phyloP scores from a whole-genome alignment of 768 basidiomycete species.

The Lyophyllum decastes region DNA sequence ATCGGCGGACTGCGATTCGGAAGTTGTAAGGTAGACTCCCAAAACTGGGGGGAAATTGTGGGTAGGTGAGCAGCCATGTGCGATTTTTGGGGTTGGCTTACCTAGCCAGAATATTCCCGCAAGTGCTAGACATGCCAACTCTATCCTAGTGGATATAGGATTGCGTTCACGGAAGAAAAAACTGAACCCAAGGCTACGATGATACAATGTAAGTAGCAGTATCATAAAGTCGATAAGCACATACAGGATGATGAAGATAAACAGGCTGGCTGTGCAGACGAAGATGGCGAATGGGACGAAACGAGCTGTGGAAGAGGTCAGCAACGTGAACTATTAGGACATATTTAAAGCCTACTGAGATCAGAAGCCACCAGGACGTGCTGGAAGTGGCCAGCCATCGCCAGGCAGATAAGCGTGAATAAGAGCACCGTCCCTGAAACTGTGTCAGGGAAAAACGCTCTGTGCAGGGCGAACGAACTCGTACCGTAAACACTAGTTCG shows the following conservation, averaged over 20 bases:
- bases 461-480: conserved; percentile 19
- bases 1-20: conserved; percentile 77
- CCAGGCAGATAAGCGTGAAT: conserved; percentile 79
- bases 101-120: conserved; percentile 80
- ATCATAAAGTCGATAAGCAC: conserved; percentile 23
- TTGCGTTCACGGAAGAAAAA: conserved; percentile 65
- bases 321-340: conserved; percentile 1
- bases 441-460: conserved; percentile 6
- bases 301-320: conserved; percentile 55
- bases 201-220: neutral
- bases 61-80: conserved; percentile 5
- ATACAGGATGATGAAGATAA: conserved; percentile 69
- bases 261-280: conserved; percentile 68
- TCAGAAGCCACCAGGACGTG: conserved; percentile 70
- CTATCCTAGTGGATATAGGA: conserved; percentile 78
- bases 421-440: conserved; percentile 60
- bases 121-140: conserved; percentile 70
- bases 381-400: conserved; percentile 79
- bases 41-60: conserved; percentile 51
- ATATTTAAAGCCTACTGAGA: conserved; percentile 58
- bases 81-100: conserved; percentile 32
- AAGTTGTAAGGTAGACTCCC: conserved; percentile 69
- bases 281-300: conserved; percentile 88
- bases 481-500: conserved; percentile 69
- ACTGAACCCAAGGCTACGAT: conserved; percentile 62